These are phyloP conservation scores for Volvox africanus DNA, from an alignment of 139 green algal species.

Conservation along the genomic window DNA sequence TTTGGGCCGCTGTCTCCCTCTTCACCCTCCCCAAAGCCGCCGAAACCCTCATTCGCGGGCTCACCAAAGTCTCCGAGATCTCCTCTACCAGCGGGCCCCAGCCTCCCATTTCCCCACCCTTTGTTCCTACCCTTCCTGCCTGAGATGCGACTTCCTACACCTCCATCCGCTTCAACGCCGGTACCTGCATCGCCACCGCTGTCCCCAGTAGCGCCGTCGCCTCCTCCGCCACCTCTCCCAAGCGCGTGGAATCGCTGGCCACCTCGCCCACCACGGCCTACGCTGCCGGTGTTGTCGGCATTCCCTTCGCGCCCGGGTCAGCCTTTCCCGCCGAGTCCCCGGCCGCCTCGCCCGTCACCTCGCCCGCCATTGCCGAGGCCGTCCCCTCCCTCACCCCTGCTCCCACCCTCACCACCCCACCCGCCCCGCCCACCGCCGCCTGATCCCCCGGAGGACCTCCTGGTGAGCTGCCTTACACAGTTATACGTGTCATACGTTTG, in stretches of 20 bases:
- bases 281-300: background rate
- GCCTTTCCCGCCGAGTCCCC: background rate
- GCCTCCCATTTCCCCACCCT: too few relatives aligned
- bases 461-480: background rate
- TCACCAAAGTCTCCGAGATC: background rate
- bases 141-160: background rate
- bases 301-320: background rate
- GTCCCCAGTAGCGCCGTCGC: background rate
- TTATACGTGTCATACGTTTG: background rate
- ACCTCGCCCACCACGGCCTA: background rate
- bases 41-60: background rate
- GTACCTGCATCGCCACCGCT: background rate
- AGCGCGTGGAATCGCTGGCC: background rate
- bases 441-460: constrained; percentile 5
- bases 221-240: background rate
- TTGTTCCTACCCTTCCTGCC: too few relatives aligned
- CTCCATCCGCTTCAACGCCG: background rate
- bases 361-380: background rate
- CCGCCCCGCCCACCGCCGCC: background rate
- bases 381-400: background rate
- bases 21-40: too few relatives aligned
- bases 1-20: too few relatives aligned
- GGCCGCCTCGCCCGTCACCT: background rate
- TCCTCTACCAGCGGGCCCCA: background rate
- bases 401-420: background rate